Conservation (phyloP, 768 basidiomycete genomes). For the Terana coerulea region DNA sequence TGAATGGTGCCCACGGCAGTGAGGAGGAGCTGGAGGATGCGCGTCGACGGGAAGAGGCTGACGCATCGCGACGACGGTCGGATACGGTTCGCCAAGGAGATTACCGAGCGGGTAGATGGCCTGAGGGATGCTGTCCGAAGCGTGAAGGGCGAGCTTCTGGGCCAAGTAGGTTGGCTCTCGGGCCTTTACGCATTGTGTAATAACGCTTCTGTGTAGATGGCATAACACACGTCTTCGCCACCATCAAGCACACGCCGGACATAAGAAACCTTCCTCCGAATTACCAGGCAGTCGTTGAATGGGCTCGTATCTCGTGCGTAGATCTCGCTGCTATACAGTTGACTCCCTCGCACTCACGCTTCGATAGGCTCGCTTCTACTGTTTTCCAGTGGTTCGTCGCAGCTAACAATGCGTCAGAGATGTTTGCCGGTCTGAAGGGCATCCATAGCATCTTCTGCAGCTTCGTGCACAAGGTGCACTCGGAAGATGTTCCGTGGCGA, state of each 20-base stretch:
- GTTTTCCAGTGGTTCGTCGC: conserved; percentile 95
- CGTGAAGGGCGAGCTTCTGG: conserved; percentile 93
- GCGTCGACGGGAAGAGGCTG: conserved; percentile 82
- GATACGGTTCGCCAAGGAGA: conserved; percentile 81
- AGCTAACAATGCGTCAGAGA: conserved; percentile 87
- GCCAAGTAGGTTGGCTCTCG: conserved; percentile 47
- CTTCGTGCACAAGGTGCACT: conserved; percentile 89
- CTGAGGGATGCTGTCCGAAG: conserved; percentile 78
- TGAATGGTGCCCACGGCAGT: neutral
- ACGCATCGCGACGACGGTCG: conserved; percentile 86
- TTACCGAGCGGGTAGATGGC: conserved; percentile 80
- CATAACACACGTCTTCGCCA: conserved; percentile 81
- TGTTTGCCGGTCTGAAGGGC: conserved; percentile 82
- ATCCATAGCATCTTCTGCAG: conserved; percentile 98
- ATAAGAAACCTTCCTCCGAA: conserved; percentile 77
- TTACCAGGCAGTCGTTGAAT: conserved; percentile 88
- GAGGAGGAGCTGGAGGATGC: conserved; percentile 78
- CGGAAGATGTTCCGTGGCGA: too few species aligned
- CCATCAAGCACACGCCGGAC: conserved; percentile 76
- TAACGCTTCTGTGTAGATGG: conserved; percentile 82
- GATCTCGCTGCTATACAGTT: too few species aligned
- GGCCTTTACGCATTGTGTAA: too few species aligned
- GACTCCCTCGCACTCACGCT: too few species aligned
- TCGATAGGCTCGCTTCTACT: conserved; percentile 82
- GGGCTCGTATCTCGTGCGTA: conserved; percentile 88